phyloP scores from a whole-genome alignment of 345 rosid genomes.

The Eucalyptus viminalis region DNA sequence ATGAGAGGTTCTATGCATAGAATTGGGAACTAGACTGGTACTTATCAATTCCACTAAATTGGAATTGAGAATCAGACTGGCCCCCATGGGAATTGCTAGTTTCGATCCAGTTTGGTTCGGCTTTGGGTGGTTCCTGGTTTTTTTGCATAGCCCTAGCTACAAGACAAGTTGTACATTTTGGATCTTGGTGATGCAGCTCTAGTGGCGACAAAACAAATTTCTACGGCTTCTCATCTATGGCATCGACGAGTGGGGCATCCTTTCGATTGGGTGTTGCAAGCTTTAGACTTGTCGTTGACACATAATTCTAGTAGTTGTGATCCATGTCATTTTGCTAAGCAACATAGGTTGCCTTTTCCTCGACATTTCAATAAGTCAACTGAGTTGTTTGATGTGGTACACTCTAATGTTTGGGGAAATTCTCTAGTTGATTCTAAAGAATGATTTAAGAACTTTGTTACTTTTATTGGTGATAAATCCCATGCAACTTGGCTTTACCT shows the following conservation, averaged over 20 bases:
- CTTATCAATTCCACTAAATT: too few species aligned
- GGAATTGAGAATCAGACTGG: too few species aligned
- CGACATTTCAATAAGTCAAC: background rate
- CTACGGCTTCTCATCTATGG: background rate
- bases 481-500: background rate
- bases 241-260: too few species aligned
- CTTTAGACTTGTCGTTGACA: background rate
- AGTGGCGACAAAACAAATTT: background rate
- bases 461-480: background rate
- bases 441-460: background rate
- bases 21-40: too few species aligned
- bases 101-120: rapidly evolving
- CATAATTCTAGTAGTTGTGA: background rate
- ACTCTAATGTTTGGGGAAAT: background rate
- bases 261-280: background rate
- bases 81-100: too few species aligned
- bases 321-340: background rate
- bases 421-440: background rate
- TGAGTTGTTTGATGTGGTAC: background rate
- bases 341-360: background rate
- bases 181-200: background rate
- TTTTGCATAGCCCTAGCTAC: too few species aligned
- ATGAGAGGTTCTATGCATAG: too few species aligned
- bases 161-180: background rate
- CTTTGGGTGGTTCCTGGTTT: rapidly evolving